These are phyloP conservation scores for Nigrospora oryzae DNA, from an alignment of 2,329 filamentous ascomycete genomes.

Conservation along the genomic window DNA sequence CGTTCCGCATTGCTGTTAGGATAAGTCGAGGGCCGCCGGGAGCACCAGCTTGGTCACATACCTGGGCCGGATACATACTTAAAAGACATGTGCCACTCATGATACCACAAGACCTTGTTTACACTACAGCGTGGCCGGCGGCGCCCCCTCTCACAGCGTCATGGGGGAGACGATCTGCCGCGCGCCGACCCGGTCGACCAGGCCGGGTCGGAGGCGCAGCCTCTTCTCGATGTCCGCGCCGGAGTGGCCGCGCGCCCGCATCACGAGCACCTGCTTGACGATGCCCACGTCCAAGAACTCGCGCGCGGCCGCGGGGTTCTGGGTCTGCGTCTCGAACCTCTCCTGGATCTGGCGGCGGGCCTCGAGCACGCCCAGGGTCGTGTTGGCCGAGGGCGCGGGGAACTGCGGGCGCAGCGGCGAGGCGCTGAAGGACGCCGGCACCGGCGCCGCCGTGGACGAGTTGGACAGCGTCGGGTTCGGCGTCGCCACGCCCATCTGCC, in stretches of 20 bases:
- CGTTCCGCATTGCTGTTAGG: too few species aligned
- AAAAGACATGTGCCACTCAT: too few species aligned
- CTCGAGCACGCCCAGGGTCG: constrained; percentile 40
- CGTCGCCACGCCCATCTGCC: constrained; percentile 45
- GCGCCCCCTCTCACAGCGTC: not conserved
- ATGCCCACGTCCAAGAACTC: constrained; percentile 40
- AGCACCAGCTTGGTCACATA: too few species aligned
- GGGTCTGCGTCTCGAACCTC: constrained; percentile 33
- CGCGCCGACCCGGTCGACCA: constrained; percentile 35
- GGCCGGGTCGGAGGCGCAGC: constrained; percentile 34
- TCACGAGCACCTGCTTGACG: constrained; percentile 34
- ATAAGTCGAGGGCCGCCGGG: too few species aligned
- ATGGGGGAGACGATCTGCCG: constrained; percentile 25
- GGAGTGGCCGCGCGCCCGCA: constrained; percentile 30
- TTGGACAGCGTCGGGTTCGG: constrained; percentile 45
- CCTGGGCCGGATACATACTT: too few species aligned
- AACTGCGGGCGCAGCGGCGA: constrained; percentile 7
- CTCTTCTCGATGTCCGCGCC: constrained; percentile 34
- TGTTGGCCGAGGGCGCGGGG: constrained; percentile 24
- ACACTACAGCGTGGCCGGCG: too few species aligned
- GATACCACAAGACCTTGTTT: too few species aligned
- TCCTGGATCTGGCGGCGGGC: constrained; percentile 35
- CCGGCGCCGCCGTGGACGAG: constrained; percentile 33
- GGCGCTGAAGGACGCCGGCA: constrained; percentile 8
- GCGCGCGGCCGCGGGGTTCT: constrained; percentile 29